Conservation (phyloP, 176 grass and related monocot species). For the Themeda triandra region DNA sequence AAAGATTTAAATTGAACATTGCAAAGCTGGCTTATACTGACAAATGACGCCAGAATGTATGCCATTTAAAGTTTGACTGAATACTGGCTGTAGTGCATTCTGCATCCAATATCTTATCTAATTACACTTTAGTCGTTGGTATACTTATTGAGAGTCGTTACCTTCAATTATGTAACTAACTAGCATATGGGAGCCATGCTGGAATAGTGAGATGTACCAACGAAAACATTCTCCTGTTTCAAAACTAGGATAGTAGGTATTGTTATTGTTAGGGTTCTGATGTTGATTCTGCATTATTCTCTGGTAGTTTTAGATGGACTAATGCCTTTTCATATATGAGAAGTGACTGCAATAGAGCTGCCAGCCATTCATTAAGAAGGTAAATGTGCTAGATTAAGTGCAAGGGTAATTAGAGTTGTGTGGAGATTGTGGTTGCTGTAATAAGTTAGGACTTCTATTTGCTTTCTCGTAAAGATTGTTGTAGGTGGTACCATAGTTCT, state of each 20-base stretch:
- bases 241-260: neutral
- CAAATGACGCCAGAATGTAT: neutral
- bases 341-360: neutral
- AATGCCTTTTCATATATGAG: neutral
- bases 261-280: neutral
- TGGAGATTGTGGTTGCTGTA: neutral
- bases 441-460: neutral
- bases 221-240: neutral
- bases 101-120: neutral
- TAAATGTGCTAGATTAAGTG: neutral
- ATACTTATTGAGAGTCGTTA: neutral
- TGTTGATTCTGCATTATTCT: neutral
- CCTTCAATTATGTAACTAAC: neutral
- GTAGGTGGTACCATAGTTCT: neutral
- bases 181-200: neutral
- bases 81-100: neutral
- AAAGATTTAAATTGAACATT: neutral
- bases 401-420: neutral
- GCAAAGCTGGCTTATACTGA: neutral
- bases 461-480: neutral
- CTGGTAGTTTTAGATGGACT: conserved; percentile 6
- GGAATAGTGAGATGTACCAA: conserved; percentile 3
- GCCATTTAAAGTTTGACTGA: neutral
- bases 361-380: neutral
- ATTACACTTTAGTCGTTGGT: neutral